Conservation (phyloP, 169 alveolate genomes). For the Sarcocystis neurona region DNA sequence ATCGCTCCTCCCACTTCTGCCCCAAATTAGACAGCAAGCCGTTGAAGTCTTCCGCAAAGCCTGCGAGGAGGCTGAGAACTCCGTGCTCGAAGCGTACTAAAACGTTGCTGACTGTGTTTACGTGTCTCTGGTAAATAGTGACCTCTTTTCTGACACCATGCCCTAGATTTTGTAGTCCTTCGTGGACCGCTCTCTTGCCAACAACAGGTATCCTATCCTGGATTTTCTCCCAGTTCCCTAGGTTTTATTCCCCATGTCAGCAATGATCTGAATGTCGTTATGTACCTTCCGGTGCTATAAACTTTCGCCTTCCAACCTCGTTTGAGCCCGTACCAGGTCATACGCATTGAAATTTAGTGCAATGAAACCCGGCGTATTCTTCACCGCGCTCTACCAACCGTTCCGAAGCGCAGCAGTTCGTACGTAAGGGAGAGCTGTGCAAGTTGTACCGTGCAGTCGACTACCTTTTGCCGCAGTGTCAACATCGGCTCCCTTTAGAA, state of each 20-base stretch:
- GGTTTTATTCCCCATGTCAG: neutral
- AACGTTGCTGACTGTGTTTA: neutral
- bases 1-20: neutral
- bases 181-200: neutral
- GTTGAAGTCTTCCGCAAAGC: slow-evolving; percentile 1
- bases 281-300: too few relatives aligned
- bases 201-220: neutral
- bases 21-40: neutral
- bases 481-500: too few relatives aligned
- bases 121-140: neutral
- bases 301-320: too few relatives aligned
- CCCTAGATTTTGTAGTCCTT: neutral
- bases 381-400: too few relatives aligned
- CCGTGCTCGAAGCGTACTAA: neutral
- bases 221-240: neutral
- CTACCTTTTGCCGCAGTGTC: too few relatives aligned
- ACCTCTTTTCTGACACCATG: neutral
- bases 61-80: neutral
- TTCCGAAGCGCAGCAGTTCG: too few relatives aligned
- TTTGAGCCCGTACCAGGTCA: too few relatives aligned
- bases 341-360: too few relatives aligned
- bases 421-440: too few relatives aligned
- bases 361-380: too few relatives aligned
- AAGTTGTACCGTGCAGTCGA: too few relatives aligned
- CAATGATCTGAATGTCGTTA: neutral